Conservation (phyloP, 805 yeast species). For the Lipomyces chichibuensis region DNA sequence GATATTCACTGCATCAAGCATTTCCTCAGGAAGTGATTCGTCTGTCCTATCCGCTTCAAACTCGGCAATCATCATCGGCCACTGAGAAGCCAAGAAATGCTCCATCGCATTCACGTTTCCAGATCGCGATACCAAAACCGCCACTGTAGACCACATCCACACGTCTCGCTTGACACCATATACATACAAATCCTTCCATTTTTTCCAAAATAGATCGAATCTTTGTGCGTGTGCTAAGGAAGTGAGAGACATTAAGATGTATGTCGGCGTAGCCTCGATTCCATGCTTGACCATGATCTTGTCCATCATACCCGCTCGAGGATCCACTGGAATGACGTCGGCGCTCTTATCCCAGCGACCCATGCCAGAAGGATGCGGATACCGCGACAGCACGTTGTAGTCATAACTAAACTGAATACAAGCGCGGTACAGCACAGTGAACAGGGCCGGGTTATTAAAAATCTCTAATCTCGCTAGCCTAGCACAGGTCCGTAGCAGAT, state of each 20-base stretch:
- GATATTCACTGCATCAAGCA: conserved; percentile 8
- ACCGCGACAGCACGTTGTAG: not conserved
- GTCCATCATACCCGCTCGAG: conserved; percentile 22
- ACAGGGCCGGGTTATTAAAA: not conserved
- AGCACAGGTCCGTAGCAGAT: conserved; percentile 1
- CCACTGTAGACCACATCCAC: conserved; percentile 36
- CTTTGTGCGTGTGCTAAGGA: conserved; percentile 39
- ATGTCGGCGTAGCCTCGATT: conserved; percentile 25
- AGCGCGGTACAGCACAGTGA: conserved; percentile 25
- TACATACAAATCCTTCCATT: conserved; percentile 36
- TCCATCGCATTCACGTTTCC: conserved; percentile 37
- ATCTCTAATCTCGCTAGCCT: not conserved
- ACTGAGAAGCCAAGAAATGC: conserved; percentile 16
- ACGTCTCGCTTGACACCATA: conserved; percentile 30
- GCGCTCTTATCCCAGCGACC: conserved; percentile 5
- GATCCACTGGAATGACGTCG: not conserved
- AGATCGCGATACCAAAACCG: conserved; percentile 41
- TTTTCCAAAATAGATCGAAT: conserved; percentile 43
- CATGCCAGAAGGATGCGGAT: conserved; percentile 6
- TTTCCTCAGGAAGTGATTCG: conserved; percentile 6
- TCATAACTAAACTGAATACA: conserved; percentile 31
- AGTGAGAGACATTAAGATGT: conserved; percentile 38
- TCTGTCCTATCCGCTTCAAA: conserved; percentile 7
- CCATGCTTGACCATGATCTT: conserved; percentile 21
- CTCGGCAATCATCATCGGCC: conserved; percentile 21